phyloP scores from a whole-genome alignment of 768 basidiomycete genomes.

The Kwoniella newhampshirensis region DNA sequence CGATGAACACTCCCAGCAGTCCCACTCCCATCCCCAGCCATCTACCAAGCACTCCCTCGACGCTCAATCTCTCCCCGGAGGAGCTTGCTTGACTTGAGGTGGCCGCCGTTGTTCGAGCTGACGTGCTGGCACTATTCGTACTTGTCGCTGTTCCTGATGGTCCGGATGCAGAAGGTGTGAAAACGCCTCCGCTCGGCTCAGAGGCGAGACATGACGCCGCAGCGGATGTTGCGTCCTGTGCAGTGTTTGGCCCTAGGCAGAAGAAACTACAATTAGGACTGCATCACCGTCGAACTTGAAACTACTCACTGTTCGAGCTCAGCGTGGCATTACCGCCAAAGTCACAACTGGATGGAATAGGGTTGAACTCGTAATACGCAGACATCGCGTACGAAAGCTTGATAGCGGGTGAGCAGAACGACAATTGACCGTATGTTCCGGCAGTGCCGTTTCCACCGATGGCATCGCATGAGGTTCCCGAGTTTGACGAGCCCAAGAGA shows the following conservation, averaged over 20 bases:
- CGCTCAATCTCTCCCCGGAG: no score
- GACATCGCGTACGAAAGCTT: slow-evolving; percentile 82
- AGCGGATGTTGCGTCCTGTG: slow-evolving; percentile 47
- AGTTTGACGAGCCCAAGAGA: slow-evolving; percentile 60
- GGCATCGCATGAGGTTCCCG: slow-evolving; percentile 62
- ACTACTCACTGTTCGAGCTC: slow-evolving; percentile 41
- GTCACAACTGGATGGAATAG: slow-evolving; percentile 66
- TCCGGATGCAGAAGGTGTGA: slow-evolving; percentile 29
- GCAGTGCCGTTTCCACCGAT: slow-evolving; percentile 71
- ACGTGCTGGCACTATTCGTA: slow-evolving; percentile 3
- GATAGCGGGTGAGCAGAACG: slow-evolving; percentile 76
- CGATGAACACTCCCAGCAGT: slow-evolving; percentile 1
- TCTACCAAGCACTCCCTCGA: no score
- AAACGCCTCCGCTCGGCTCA: slow-evolving; percentile 45
- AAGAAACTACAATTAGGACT: not conserved
- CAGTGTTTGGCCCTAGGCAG: slow-evolving; percentile 46
- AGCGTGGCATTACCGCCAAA: slow-evolving; percentile 83
- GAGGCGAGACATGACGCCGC: slow-evolving; percentile 46
- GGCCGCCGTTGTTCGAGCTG: not conserved
- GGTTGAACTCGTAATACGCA: slow-evolving; percentile 69
- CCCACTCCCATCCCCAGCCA: not conserved
- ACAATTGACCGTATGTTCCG: slow-evolving; percentile 73
- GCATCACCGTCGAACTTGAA: not conserved
- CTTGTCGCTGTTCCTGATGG: not conserved
- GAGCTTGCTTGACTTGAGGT: not conserved